Base-by-base conservation (phyloP, 805 yeast genomes). In the Saccharomyces kudriavzevii region DNA sequence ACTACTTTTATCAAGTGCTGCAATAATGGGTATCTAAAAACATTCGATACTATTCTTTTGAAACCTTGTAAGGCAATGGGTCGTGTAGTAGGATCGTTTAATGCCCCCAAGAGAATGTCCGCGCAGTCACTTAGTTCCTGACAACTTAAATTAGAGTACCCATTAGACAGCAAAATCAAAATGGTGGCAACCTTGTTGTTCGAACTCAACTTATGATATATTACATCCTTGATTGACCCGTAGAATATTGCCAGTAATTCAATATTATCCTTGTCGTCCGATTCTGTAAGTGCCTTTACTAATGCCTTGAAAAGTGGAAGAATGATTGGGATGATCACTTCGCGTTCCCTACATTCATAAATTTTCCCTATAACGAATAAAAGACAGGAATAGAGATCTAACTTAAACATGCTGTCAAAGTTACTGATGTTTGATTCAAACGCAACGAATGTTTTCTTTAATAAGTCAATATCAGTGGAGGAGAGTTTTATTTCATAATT, bases 381-480 rank as follows among this genome's bases (percentile, higher is more conserved):
- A 43, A 87, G 61, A 60, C 96, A 84, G 0, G 91, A 78, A 63
- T 81, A 81, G 28, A 92, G 70, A 65, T 92, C 98, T 11, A 74
- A 68, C 58, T 81, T 81, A 48, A 89, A 85, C 20, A 85, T 75
- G 26, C 75, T 80, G 0, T 95, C 92, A 60, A 91, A 83, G 31
- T 72, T 72, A 14, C 75, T 75, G 24, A 83, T 76, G 83, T 87
- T 85, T 6, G 74, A 80, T n/a, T 83, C 79, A 24, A 87, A 71
- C 1, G 78, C 74, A 14, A 70, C 72, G 53, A 80, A 79, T 5
- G 78, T 73, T 53, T 74, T 78, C 63, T 75, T 82, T 56, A 82
- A 69, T 35, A 81, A 61, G 2, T 68, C 52, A 17, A 78, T 58
- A 56, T 80, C 80, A 0, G 52, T 56, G 0, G 61, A 64, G 3